A percentile compares a stretch with the other conserved stretches of the same genome.
Conservation (phyloP, 352 stramenopile species). For the Phytophthora sojae region DNA sequence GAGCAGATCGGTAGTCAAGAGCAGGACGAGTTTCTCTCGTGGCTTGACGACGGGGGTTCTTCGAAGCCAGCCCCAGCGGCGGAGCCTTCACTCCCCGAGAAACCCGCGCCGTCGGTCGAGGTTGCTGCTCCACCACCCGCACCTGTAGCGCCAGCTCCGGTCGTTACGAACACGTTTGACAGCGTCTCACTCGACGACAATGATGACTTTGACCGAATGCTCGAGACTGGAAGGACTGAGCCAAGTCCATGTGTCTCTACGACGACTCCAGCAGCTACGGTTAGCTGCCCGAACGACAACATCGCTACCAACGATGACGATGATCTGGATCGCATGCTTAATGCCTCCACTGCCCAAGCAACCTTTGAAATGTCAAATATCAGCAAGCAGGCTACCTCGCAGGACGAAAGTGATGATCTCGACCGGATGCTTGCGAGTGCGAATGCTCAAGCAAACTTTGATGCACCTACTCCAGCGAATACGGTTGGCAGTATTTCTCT, state of each 20-base stretch:
- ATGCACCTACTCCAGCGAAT: background rate
- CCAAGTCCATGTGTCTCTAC: slow-evolving; percentile 8
- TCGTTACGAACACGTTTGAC: slow-evolving; percentile 3
- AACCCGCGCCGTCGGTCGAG: background rate
- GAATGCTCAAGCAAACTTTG: background rate
- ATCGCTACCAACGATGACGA: slow-evolving; percentile 8
- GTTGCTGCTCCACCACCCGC: slow-evolving; percentile 12
- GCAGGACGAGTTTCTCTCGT: slow-evolving; percentile 82
- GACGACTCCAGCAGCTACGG: background rate
- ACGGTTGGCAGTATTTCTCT: slow-evolving; percentile 12
- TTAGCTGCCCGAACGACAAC: background rate
- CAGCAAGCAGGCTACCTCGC: background rate
- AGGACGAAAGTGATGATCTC: slow-evolving; percentile 26
- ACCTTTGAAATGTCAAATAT: background rate
- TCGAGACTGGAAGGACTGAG: slow-evolving; percentile 7
- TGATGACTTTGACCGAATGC: slow-evolving; percentile 37
- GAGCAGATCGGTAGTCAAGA: slow-evolving; percentile 40
- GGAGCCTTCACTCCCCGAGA: background rate
- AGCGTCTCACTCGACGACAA: slow-evolving; percentile 50
- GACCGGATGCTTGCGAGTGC: slow-evolving; percentile 22
- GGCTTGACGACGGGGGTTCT: slow-evolving; percentile 67
- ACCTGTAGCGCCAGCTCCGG: background rate
- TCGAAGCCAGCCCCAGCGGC: slow-evolving; percentile 4
- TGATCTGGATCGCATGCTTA: slow-evolving; percentile 18
- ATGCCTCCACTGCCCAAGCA: background rate